Evolutionary conservation across 2,329 filamentous ascomycete species (phyloP).

Genomic region (Akanthomyces dipterigenus): DNA sequence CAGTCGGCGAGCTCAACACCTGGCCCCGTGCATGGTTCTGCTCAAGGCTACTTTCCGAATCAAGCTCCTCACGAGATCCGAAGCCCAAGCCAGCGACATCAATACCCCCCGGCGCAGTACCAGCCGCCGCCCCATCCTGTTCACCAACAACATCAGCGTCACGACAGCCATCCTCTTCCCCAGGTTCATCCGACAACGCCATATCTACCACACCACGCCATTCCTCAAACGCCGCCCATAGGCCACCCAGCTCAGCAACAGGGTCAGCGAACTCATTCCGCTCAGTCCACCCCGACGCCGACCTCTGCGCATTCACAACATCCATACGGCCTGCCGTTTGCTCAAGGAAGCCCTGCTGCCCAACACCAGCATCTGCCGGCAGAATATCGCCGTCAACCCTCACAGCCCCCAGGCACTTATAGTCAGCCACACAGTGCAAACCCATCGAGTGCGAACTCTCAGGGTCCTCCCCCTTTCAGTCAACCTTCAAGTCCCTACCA

Average conservation of each 20-base stretch:
- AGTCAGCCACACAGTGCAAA: slow-evolving; percentile 41
- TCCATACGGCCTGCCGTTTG: slow-evolving; percentile 43
- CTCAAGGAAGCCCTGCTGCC: slow-evolving; percentile 46
- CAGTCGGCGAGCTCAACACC: slow-evolving; percentile 38
- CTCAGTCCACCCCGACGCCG: slow-evolving; percentile 54
- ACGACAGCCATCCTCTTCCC: slow-evolving; percentile 40
- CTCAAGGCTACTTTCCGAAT: slow-evolving; percentile 39
- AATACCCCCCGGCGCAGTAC: slow-evolving; percentile 39
- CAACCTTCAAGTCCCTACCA: slow-evolving; percentile 54
- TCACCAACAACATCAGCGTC: slow-evolving; percentile 29
- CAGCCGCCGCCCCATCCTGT: slow-evolving; percentile 14
- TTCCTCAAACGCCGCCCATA: slow-evolving; percentile 45
- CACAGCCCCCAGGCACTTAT: slow-evolving; percentile 48
- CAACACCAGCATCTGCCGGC: slow-evolving; percentile 36
- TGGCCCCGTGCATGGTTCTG: slow-evolving; percentile 30
- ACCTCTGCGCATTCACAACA: slow-evolving; percentile 56
- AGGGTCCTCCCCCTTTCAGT: slow-evolving; percentile 10
- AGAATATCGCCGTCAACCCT: slow-evolving; percentile 41
- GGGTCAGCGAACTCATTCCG: slow-evolving; percentile 46
- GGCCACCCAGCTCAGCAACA: slow-evolving; percentile 34
- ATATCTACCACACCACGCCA: slow-evolving; percentile 33
- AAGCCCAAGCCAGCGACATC: slow-evolving; percentile 47
- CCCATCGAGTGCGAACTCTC: slow-evolving; percentile 36
- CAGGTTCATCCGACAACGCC: slow-evolving; percentile 28
- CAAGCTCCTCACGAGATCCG: slow-evolving; percentile 35